These are phyloP conservation scores for Claviceps sp. DNA, from an alignment of 2,329 filamentous ascomycete genomes.

Conservation along the genomic window DNA sequence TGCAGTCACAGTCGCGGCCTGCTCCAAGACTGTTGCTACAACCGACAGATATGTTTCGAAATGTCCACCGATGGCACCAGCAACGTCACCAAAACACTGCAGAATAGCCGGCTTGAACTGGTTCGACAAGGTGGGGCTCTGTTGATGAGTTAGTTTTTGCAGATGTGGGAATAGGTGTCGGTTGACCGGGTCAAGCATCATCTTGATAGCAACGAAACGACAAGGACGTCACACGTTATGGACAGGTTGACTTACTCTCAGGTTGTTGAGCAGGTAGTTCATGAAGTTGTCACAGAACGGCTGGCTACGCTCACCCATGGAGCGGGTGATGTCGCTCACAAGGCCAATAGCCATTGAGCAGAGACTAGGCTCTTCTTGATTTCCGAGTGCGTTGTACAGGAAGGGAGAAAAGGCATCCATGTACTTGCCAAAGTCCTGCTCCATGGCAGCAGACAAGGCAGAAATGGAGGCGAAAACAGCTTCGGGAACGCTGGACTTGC, in stretches of 20 bases:
- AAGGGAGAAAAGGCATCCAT: constrained; percentile 92
- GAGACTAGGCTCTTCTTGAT: constrained; percentile 87
- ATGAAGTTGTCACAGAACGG: constrained; percentile 96
- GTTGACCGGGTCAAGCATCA: no score
- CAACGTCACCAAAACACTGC: constrained; percentile 96
- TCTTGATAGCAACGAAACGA: no score
- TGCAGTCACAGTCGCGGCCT: constrained; percentile 73
- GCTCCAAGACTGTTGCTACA: constrained; percentile 86
- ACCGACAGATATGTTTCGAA: constrained; percentile 91
- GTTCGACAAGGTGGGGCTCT: constrained; percentile 78
- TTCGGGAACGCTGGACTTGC: constrained; percentile 90
- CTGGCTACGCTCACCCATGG: constrained; percentile 77
- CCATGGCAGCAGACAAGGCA: constrained; percentile 78
- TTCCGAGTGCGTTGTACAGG: constrained; percentile 85
- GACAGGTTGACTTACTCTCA: constrained; percentile 46
- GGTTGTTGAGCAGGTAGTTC: constrained; percentile 90
- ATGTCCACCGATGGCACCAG: constrained; percentile 77
- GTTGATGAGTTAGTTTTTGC: constrained; percentile 3
- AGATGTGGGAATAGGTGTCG: no score
- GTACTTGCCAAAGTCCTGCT: constrained; percentile 90
- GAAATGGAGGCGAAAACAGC: constrained; percentile 86
- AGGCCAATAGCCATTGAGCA: constrained; percentile 97
- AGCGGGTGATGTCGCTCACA: constrained; percentile 90
- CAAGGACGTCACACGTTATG: no score
- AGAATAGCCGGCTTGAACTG: constrained; percentile 97